Evolutionary conservation across 441 rosid genomes (phyloP), one percentile per base, ranked within the genome.

Genomic region (Pelargonium myrrhifolium): DNA sequence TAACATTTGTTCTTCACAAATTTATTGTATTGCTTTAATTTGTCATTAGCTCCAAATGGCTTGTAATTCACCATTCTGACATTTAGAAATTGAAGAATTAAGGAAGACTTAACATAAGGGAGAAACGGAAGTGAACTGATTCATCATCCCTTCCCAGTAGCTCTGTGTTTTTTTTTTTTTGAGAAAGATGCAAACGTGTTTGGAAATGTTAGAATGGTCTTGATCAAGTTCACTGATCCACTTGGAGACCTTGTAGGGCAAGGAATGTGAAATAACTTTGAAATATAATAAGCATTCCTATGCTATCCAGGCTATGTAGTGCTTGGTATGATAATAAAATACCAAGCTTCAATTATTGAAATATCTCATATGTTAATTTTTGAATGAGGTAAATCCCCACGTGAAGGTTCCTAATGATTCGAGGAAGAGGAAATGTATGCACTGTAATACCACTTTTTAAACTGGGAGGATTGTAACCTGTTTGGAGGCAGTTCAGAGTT

Each of bases 1-100:
- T n/a, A n/a, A n/a, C n/a, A n/a, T n/a, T n/a, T n/a, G n/a, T n/a
- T n/a, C n/a, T n/a, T n/a, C n/a, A n/a, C n/a, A n/a, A n/a, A n/a
- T n/a, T 10, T 3, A 10, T 21, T 4, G n/a, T 22, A 18, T 53
- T 18, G 60, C 11, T 39, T 39, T 39, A 9, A 2, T 39, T 8
- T 39, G 9, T 39, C 9, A 39, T 11, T 39, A 39, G 18, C 18
- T 15, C 60, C 20, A 12, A 9, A n/a, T 20, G 7, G 4, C n/a
- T 58, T 58, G 62, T 22, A 22, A 9, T 22, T 58, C 22, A 37
- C 10, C 22, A 9, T 58, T 58, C 9, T 58, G 62, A 12, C 6
- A 12, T 11, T 6, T 58, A 58, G 31, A 22, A 58, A 58, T 21
- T 58, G 62, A 58, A 58, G 62, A 58, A 58, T 58, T 31, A 58